These are phyloP conservation scores for Stromatinia cepivora DNA, from an alignment of 2,329 filamentous ascomycete genomes.

Conservation along the genomic window DNA sequence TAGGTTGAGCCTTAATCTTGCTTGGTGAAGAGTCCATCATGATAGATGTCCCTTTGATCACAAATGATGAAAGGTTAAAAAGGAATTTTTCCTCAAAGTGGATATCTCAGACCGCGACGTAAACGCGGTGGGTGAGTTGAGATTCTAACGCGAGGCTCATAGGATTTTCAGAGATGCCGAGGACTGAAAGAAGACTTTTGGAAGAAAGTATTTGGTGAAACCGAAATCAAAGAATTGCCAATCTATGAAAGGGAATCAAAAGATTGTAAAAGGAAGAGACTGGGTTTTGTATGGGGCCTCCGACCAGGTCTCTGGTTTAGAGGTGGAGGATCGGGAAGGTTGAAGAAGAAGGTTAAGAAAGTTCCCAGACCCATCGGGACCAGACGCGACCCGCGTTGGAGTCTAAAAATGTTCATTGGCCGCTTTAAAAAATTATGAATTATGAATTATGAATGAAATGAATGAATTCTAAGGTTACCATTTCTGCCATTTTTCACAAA, in stretches of 20 bases:
- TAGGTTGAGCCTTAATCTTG: constrained; percentile 38
- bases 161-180: constrained; percentile 29
- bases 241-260: background rate
- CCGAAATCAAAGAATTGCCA: constrained; percentile 8
- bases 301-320: constrained; percentile 20
- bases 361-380: constrained; percentile 21
- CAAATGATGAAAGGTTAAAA: constrained; percentile 10
- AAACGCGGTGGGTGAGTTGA: constrained; percentile 23
- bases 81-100: constrained; percentile 29
- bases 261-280: constrained; percentile 15
- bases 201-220: constrained; percentile 8
- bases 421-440: constrained; percentile 12
- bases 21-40: constrained; percentile 43
- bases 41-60: constrained; percentile 30
- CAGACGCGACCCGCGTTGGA: constrained; percentile 25
- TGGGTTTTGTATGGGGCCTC: constrained; percentile 22
- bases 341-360: constrained; percentile 14
- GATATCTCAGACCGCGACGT: constrained; percentile 25
- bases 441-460: background rate
- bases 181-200: constrained; percentile 17
- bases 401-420: constrained; percentile 23
- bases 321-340: constrained; percentile 6
- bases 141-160: constrained; percentile 21
- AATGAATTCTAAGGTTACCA: constrained; percentile 1
- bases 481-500: background rate